Evolutionary conservation across 2,329 filamentous ascomycete species (phyloP), one percentile per base, ranked within the genome.

Genomic region (Lasiodiplodia sp.): DNA sequence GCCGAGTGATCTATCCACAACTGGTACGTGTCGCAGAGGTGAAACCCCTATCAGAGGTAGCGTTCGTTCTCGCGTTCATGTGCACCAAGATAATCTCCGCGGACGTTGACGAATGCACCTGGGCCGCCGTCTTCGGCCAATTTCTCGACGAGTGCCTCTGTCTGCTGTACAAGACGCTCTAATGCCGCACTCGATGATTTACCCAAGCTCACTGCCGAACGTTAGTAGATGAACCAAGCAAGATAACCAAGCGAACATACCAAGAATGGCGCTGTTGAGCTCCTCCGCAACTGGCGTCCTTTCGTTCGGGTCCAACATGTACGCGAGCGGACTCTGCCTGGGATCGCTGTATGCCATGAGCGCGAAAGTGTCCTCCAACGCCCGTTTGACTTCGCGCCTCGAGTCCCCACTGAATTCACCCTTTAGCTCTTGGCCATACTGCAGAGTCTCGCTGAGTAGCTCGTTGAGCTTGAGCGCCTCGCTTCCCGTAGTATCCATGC

Each of bases 261-360:
- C 89, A 70, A 99, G 80, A 74, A 99, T 97, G 57, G 93, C 94
- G 70, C 93, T 92, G 79, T 98, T 98, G 68, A 99, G 84, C 79
- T 97, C 94, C 82, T 99, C 96, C 10, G 94, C 94, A 51, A 98
- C 93, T 21, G 88, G 85, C 21, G 90, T 88, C 53, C 96, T 85
- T 1, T 92, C 93, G 65, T 87, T 88, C 49, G 87, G 85, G 74
- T 97, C 92, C 68, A 99, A 83, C 69, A 97, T 82, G 75, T 93
- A 91, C 18, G 91, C 90, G 69, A 97, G 87, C 69, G 91, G 88
- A 71, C 92, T 93, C 72, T 90, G 88, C 18, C 91, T 85, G 0
- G 94, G 92, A 75, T 97, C 92, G 44, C 88, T 82, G 75, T 98
- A 99, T 1, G 94, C 94, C 71, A 98, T 87, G 67, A 97, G 83